phyloP scores from a whole-genome alignment of 495 filamentous ascomycete genomes.

The Podospora bellae-mahoneyi region DNA sequence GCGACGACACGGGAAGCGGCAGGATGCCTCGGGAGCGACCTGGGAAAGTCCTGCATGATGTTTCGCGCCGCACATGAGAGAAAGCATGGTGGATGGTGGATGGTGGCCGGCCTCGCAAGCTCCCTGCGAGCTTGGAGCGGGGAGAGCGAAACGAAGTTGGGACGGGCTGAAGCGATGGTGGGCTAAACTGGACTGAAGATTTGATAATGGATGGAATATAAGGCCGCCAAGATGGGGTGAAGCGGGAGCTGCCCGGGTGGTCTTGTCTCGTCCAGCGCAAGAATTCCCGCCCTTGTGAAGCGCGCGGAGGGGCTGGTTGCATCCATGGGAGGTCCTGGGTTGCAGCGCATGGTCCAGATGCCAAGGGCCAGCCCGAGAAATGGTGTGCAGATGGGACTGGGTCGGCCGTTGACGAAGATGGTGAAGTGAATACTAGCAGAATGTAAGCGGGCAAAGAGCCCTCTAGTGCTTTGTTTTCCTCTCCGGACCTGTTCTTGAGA shows the following conservation, averaged over 20 bases:
- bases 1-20: conserved; percentile 19
- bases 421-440: too few species aligned
- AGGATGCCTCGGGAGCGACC: conserved; percentile 14
- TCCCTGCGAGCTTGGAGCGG: conserved; percentile 2
- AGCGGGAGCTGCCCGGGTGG: not conserved
- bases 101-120: not conserved
- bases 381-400: not conserved
- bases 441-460: not conserved
- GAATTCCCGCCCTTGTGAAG: not conserved
- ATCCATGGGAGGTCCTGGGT: not conserved
- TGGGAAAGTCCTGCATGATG: conserved; percentile 22
- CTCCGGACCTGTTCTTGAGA: not conserved
- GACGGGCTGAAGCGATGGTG: not conserved
- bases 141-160: conserved; percentile 1
- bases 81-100: not conserved
- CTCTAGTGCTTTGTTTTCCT: not conserved
- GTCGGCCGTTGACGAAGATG: too few species aligned
- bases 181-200: not conserved
- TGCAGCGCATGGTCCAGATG: not conserved
- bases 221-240: not conserved
- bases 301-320: not conserved
- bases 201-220: not conserved
- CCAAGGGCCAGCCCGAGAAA: not conserved
- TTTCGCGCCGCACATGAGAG: conserved; percentile 15
- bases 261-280: not conserved